These are phyloP conservation scores for Penicillium paneum DNA, from an alignment of 2,329 filamentous ascomycete genomes.

Conservation along the genomic window DNA sequence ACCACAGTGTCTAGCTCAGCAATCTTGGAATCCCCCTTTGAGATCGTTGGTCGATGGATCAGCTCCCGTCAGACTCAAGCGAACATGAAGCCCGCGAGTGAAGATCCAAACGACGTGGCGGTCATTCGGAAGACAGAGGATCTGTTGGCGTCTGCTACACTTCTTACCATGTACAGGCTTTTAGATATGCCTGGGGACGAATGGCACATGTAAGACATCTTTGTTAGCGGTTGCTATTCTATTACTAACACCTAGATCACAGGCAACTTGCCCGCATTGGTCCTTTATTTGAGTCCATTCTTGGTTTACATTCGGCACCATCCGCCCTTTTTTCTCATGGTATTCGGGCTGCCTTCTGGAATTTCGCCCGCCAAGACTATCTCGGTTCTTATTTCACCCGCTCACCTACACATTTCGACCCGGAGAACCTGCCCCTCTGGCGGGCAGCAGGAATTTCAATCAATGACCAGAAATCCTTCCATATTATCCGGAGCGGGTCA, in stretches of 20 bases:
- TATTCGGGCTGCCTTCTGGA: slow-evolving; percentile 60
- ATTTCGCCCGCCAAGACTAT: slow-evolving; percentile 61
- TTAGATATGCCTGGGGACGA: slow-evolving; percentile 59
- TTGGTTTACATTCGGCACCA: slow-evolving; percentile 28
- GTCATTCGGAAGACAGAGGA: slow-evolving; percentile 53
- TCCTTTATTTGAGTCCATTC: slow-evolving; percentile 50
- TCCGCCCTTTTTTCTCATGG: slow-evolving; percentile 47
- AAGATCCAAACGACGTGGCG: slow-evolving; percentile 10
- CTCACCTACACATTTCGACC: slow-evolving; percentile 55
- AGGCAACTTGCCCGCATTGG: slow-evolving; percentile 60
- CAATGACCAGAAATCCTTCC: slow-evolving; percentile 49
- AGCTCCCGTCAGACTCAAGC: slow-evolving; percentile 15
- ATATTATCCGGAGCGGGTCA: slow-evolving; percentile 27
- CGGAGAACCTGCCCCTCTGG: slow-evolving; percentile 58
- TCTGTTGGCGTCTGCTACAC: slow-evolving; percentile 57
- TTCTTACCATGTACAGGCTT: slow-evolving; percentile 62
- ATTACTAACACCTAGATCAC: slow-evolving; percentile 6
- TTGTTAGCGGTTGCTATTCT: not conserved
- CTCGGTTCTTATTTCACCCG: slow-evolving; percentile 60
- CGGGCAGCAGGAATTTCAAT: slow-evolving; percentile 58
- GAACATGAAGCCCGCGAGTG: not conserved
- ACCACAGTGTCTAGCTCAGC: slow-evolving; percentile 30
- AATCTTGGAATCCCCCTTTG: slow-evolving; percentile 31
- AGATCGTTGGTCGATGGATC: slow-evolving; percentile 27
- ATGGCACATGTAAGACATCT: slow-evolving; percentile 50